Conservation (phyloP, 2,329 filamentous ascomycete species). For the Aspergillus sp. region DNA sequence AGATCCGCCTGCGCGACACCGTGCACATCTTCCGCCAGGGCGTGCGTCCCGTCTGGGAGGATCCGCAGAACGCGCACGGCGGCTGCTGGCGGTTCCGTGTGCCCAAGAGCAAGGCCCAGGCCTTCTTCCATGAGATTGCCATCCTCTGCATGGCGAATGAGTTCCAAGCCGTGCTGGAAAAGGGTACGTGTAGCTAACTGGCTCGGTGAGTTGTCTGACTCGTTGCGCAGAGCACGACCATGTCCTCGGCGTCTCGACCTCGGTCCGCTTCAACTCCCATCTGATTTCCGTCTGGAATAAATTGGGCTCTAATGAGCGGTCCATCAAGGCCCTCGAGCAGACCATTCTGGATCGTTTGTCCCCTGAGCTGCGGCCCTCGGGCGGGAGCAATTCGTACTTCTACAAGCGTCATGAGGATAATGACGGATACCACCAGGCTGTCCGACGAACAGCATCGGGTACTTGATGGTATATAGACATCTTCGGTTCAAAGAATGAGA, state of each 20-base stretch:
- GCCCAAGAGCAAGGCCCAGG: constrained; percentile 67
- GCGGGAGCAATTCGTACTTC: constrained; percentile 48
- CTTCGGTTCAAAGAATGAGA: not conserved
- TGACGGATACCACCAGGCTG: constrained; percentile 66
- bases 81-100: constrained; percentile 93
- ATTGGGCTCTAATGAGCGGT: constrained; percentile 75
- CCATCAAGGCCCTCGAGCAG: constrained; percentile 70
- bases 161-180: constrained; percentile 67
- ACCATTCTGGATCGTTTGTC: constrained; percentile 73
- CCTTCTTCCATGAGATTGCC: constrained; percentile 37
- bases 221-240: constrained; percentile 67
- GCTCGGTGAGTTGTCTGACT: not conserved
- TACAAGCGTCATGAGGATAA: constrained; percentile 93
- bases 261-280: constrained; percentile 83
- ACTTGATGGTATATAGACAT: not conserved
- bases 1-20: constrained; percentile 73
- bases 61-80: constrained; percentile 79
- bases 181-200: constrained; percentile 59
- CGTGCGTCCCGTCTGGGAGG: constrained; percentile 77
- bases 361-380: constrained; percentile 68
- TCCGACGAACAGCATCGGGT: constrained; percentile 6
- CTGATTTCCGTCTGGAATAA: constrained; percentile 94
- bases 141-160: constrained; percentile 39
- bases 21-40: constrained; percentile 78
- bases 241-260: constrained; percentile 83